phyloP scores from a whole-genome alignment of 2,329 filamentous ascomycete species.

The Sarocladium brachiariae region DNA sequence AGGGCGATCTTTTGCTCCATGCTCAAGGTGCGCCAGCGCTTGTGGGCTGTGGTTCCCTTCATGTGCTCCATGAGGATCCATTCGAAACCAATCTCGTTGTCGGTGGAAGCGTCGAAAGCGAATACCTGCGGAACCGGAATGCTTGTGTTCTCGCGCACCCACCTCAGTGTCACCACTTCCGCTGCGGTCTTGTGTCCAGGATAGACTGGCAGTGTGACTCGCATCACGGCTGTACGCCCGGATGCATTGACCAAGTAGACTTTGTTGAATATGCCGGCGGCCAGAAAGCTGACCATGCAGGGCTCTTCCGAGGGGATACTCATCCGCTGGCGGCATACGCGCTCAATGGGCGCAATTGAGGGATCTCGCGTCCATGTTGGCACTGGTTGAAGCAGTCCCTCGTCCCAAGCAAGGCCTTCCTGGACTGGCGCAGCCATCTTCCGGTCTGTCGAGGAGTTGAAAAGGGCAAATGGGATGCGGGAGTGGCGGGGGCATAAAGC shows the following conservation, averaged over 20 bases:
- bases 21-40: slow-evolving; percentile 21
- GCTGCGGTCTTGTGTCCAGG: slow-evolving; percentile 28
- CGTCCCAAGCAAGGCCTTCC: slow-evolving; percentile 12
- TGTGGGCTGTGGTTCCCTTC: slow-evolving; percentile 17
- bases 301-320: slow-evolving; percentile 8
- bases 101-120: slow-evolving; percentile 22
- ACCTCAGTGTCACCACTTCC: slow-evolving; percentile 31
- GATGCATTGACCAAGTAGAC: slow-evolving; percentile 15
- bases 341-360: slow-evolving; percentile 12
- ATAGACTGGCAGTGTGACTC: slow-evolving; percentile 29
- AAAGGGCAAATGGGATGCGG: background rate
- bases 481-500: background rate
- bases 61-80: slow-evolving; percentile 32
- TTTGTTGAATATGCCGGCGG: slow-evolving; percentile 17
- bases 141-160: slow-evolving; percentile 21
- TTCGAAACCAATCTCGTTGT: slow-evolving; percentile 31
- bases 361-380: slow-evolving; percentile 15
- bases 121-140: slow-evolving; percentile 28
- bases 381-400: slow-evolving; percentile 5
- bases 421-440: background rate
- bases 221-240: slow-evolving; percentile 19
- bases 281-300: slow-evolving; percentile 13
- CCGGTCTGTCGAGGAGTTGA: background rate
- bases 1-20: slow-evolving; percentile 25
- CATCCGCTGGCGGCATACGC: slow-evolving; percentile 12